Evolutionary conservation across 495 filamentous ascomycete genomes (phyloP).

Genomic region (Bathelium albidoporum): DNA sequence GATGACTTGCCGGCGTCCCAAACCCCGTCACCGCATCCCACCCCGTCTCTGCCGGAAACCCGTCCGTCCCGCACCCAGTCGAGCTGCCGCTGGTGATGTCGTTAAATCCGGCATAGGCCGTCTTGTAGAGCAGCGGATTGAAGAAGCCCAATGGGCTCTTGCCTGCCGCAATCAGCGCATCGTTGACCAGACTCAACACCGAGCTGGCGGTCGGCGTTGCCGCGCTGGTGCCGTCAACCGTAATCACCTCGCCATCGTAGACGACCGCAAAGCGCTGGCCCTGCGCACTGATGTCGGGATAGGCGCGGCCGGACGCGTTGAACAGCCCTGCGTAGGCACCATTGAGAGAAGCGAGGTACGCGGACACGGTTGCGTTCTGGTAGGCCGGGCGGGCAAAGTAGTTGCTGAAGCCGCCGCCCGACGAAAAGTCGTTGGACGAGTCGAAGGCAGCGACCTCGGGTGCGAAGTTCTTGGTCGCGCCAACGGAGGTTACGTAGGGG

Average conservation of each 20-base stretch:
- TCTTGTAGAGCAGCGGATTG: slow-evolving; percentile 32
- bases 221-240: slow-evolving; percentile 30
- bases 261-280: slow-evolving; percentile 25
- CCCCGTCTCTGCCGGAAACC: slow-evolving; percentile 25
- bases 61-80: slow-evolving; percentile 25
- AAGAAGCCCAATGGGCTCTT: slow-evolving; percentile 31
- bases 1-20: slow-evolving; percentile 18
- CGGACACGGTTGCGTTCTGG: slow-evolving; percentile 23
- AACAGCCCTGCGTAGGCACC: slow-evolving; percentile 28
- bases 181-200: slow-evolving; percentile 31
- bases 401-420: slow-evolving; percentile 30
- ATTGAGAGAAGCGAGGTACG: slow-evolving; percentile 24
- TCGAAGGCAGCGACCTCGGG: slow-evolving; percentile 27
- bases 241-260: slow-evolving; percentile 23
- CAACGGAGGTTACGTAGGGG: slow-evolving; percentile 30
- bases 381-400: slow-evolving; percentile 28
- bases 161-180: slow-evolving; percentile 25
- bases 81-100: slow-evolving; percentile 26
- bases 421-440: slow-evolving; percentile 18
- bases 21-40: slow-evolving; percentile 34
- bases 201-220: slow-evolving; percentile 24
- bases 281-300: slow-evolving; percentile 32
- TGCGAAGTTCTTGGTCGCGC: slow-evolving; percentile 29
- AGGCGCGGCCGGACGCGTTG: slow-evolving; percentile 29
- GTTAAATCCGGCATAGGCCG: slow-evolving; percentile 26